Percentiles rank a stretch among this genome's conserved stretches.
Conservation (phyloP, 2,329 filamentous ascomycete genomes). For the Sclerotinia subarctica region DNA sequence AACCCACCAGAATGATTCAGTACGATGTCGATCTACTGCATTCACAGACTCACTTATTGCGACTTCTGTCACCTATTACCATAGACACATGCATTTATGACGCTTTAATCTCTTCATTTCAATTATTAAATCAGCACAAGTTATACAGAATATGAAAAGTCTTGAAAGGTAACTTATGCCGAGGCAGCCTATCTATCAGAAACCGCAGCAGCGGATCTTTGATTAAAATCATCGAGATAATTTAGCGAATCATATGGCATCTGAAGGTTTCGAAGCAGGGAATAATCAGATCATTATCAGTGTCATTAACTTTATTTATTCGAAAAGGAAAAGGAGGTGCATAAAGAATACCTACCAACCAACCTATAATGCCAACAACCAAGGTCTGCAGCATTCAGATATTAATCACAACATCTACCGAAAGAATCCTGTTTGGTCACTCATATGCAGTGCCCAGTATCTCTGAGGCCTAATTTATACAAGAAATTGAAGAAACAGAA, state of each 20-base stretch:
- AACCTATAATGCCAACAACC: conserved; percentile 8
- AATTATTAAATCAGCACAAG: background rate
- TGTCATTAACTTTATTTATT: background rate
- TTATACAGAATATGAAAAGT: background rate
- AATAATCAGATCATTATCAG: conserved; percentile 14
- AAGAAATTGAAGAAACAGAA: background rate
- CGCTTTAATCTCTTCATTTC: background rate
- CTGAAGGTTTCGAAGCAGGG: background rate
- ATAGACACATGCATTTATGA: background rate
- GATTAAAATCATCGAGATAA: background rate
- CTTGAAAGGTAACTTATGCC: background rate
- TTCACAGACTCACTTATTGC: conserved; percentile 2
- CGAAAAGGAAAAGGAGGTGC: background rate
- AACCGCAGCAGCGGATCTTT: conserved; percentile 13
- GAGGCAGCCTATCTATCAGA: conserved; percentile 1
- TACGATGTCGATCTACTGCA: conserved; percentile 12
- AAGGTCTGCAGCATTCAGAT: background rate
- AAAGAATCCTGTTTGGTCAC: conserved; percentile 1
- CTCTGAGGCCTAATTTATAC: background rate
- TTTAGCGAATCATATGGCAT: background rate
- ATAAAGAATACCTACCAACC: background rate
- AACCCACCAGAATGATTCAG: conserved; percentile 13
- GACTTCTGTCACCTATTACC: conserved; percentile 2
- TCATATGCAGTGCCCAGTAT: conserved; percentile 7
- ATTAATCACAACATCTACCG: conserved; percentile 9